Evolutionary conservation across 805 yeast species (phyloP).

Genomic region (Candida patagonica): DNA sequence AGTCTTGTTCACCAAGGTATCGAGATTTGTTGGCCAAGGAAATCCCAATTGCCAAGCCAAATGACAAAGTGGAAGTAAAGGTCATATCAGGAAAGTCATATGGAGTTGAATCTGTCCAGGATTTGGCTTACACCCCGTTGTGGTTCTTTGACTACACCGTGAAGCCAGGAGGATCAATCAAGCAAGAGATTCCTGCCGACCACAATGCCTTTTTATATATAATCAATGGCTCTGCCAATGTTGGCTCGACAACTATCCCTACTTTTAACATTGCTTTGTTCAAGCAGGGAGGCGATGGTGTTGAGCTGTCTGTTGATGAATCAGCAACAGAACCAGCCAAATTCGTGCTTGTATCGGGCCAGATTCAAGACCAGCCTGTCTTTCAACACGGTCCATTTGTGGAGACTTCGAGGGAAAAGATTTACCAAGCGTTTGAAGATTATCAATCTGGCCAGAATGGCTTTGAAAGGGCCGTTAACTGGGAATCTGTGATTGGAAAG

Average conservation of each 20-base stretch:
- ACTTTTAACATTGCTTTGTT: conserved; percentile 51
- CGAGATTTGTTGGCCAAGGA: conserved; percentile 61
- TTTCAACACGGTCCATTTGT: conserved; percentile 93
- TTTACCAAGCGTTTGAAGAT: conserved; percentile 60
- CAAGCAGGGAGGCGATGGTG: conserved; percentile 56
- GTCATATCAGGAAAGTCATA: conserved; percentile 71
- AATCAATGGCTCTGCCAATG: conserved; percentile 46
- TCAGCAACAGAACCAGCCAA: conserved; percentile 38
- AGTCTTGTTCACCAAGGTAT: conserved; percentile 61
- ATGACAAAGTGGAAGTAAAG: conserved; percentile 53
- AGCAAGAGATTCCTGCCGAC: conserved; percentile 48
- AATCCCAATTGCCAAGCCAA: conserved; percentile 58
- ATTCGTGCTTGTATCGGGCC: conserved; percentile 69
- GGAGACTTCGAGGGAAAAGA: conserved; percentile 55
- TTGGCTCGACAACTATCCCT: conserved; percentile 33
- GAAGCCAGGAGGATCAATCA: conserved; percentile 54
- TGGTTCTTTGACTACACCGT: conserved; percentile 60
- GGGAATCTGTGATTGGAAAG: conserved; percentile 28
- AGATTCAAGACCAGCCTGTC: conserved; percentile 60
- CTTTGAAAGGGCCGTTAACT: conserved; percentile 26
- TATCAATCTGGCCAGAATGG: conserved; percentile 43
- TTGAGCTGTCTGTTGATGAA: conserved; percentile 45
- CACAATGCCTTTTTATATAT: conserved; percentile 67
- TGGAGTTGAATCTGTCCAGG: conserved; percentile 65
- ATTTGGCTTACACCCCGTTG: conserved; percentile 75